Conservation (phyloP, 2,329 filamentous ascomycete genomes). For the Botryosphaeria dothidea region DNA sequence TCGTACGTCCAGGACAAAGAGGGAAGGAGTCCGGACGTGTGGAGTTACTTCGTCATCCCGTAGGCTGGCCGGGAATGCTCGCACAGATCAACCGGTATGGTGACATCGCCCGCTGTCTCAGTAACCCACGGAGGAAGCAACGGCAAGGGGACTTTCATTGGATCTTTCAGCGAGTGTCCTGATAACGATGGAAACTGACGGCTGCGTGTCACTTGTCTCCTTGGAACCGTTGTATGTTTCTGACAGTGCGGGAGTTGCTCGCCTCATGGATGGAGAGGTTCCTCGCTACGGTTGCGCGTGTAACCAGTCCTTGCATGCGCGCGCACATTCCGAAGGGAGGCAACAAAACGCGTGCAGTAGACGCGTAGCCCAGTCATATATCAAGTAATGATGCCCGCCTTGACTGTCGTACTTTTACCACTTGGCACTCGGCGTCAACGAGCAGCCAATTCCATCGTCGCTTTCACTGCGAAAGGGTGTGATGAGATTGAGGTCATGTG, state of each 20-base stretch:
- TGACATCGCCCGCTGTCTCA: constrained; percentile 2
- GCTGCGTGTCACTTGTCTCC: background rate
- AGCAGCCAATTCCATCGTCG: constrained; percentile 13
- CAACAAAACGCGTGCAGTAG: constrained; percentile 15
- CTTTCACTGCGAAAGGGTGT: background rate
- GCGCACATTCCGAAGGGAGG: constrained; percentile 21
- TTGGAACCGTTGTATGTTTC: background rate
- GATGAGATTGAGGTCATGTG: constrained; percentile 23
- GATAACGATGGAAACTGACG: background rate
- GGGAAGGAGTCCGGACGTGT: constrained; percentile 16
- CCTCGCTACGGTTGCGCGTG: background rate
- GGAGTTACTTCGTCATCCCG: constrained; percentile 9
- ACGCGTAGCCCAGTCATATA: constrained; percentile 18
- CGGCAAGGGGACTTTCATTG: background rate
- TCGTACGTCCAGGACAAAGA: constrained; percentile 20
- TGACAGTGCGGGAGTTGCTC: background rate
- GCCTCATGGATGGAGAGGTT: constrained; percentile 14
- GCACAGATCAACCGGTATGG: constrained; percentile 8
- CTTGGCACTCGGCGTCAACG: constrained; percentile 18
- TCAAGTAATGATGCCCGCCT: background rate
- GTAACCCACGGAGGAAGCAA: background rate
- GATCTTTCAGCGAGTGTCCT: background rate
- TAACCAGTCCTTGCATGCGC: constrained; percentile 26
- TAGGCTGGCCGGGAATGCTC: constrained; percentile 24
- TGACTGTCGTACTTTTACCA: constrained; percentile 16